Evolutionary conservation across 805 yeast genomes (phyloP).

Genomic region (Metschnikowia anglica): DNA sequence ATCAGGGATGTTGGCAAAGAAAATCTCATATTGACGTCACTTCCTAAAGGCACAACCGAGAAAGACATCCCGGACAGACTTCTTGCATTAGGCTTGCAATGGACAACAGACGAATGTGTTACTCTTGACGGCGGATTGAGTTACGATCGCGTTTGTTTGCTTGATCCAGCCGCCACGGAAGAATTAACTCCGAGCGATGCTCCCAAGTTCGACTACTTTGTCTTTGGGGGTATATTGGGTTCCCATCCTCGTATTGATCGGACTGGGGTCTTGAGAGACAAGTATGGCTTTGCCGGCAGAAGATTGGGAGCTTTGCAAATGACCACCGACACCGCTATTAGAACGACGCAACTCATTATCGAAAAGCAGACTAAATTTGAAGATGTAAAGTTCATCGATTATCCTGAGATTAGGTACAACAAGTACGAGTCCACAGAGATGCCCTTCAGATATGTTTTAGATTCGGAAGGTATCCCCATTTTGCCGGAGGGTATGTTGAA

Average conservation of each 20-base stretch:
- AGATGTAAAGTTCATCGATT: constrained; percentile 81
- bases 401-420: constrained; percentile 88
- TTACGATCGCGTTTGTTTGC: constrained; percentile 63
- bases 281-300: constrained; percentile 84
- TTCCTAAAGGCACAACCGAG: constrained; percentile 62
- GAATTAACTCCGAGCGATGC: constrained; percentile 75
- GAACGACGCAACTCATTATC: constrained; percentile 84
- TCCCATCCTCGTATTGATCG: constrained; percentile 93
- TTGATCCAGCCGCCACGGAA: constrained; percentile 82
- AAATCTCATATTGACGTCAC: constrained; percentile 72
- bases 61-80: constrained; percentile 63
- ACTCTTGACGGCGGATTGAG: constrained; percentile 48
- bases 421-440: constrained; percentile 92
- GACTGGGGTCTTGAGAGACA: constrained; percentile 79
- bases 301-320: constrained; percentile 86
- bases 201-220: constrained; percentile 73
- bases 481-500: constrained; percentile 90
- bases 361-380: constrained; percentile 58
- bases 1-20: constrained; percentile 77
- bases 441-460: constrained; percentile 91
- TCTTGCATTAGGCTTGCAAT: constrained; percentile 62
- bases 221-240: constrained; percentile 95
- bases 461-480: constrained; percentile 65
- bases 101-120: constrained; percentile 76
- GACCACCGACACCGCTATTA: constrained; percentile 97